A percentile compares a stretch with the other conserved stretches of the same genome.
Evolutionary conservation across 1,284 basidiomycete genomes (phyloP).

Genomic region (Cutaneotrichosporon sp.): DNA sequence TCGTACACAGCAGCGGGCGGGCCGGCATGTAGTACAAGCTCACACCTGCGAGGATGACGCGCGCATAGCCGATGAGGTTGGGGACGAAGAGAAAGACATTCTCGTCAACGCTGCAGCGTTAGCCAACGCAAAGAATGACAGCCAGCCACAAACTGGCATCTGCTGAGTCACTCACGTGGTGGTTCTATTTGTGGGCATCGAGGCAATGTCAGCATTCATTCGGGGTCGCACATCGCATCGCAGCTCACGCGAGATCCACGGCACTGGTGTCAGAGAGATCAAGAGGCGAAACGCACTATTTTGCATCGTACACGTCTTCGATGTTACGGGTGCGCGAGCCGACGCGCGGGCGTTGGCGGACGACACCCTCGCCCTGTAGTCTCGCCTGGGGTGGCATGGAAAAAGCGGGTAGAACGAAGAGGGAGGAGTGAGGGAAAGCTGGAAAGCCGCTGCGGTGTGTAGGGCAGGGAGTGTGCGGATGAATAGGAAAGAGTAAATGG

Average conservation of each 20-base stretch:
- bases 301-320: slow-evolving; percentile 52
- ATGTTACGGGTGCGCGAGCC: slow-evolving; percentile 40
- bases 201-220: slow-evolving; percentile 13
- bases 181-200: slow-evolving; percentile 18
- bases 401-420: not conserved
- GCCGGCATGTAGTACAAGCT: slow-evolving; percentile 92
- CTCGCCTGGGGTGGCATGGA: not conserved
- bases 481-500: not conserved
- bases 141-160: slow-evolving; percentile 56
- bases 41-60: slow-evolving; percentile 84
- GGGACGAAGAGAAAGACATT: slow-evolving; percentile 96
- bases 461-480: not conserved
- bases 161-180: slow-evolving; percentile 71
- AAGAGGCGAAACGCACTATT: slow-evolving; percentile 45
- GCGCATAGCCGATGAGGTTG: slow-evolving; percentile 93
- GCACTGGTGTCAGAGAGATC: slow-evolving; percentile 33
- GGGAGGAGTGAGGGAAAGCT: not conserved
- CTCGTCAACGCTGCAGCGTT: slow-evolving; percentile 56
- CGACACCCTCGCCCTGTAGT: not conserved
- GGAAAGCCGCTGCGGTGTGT: not conserved
- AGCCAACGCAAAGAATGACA: slow-evolving; percentile 63
- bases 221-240: slow-evolving; percentile 1
- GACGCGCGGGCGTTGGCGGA: slow-evolving; percentile 32
- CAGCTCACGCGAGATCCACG: slow-evolving; percentile 49
- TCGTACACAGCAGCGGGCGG: slow-evolving; percentile 87